phyloP scores from a whole-genome alignment of 768 basidiomycete genomes.

The Leccinum incarnatum region DNA sequence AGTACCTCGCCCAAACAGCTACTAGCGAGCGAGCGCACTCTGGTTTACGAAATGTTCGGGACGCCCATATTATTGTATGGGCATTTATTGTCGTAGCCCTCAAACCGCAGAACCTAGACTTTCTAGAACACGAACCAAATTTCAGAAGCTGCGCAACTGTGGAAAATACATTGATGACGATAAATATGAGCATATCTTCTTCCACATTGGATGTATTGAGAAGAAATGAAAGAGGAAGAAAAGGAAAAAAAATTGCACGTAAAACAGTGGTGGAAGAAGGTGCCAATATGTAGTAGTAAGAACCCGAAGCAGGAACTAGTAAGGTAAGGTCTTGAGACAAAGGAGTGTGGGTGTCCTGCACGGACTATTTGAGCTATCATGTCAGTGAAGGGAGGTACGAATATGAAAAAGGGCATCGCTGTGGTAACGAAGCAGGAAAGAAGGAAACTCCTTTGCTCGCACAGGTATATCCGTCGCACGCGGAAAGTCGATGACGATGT shows the following conservation, averaged over 20 bases:
- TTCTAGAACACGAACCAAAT: background rate
- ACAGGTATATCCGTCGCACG: conserved; percentile 10
- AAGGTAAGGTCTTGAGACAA: background rate
- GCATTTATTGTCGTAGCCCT: background rate
- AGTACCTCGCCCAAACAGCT: background rate
- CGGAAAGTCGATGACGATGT: background rate
- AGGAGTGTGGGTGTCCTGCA: background rate
- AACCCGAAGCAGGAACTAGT: background rate
- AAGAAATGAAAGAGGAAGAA: background rate
- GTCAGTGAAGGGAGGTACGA: conserved; percentile 4
- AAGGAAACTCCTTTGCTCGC: background rate
- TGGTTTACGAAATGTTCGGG: background rate
- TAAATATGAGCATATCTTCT: background rate
- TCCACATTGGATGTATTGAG: background rate
- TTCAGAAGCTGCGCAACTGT: background rate
- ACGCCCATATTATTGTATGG: background rate
- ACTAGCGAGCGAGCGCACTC: background rate
- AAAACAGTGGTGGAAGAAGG: background rate
- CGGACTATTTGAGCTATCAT: conserved; percentile 6
- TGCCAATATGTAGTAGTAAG: background rate
- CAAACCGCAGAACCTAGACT: background rate
- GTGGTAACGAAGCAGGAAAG: background rate
- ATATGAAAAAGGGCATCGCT: background rate
- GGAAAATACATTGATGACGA: background rate
- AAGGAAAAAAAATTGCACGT: background rate